Base-by-base conservation (phyloP, 2,329 filamentous ascomycete genomes). In the Byssochlamys sp. region DNA sequence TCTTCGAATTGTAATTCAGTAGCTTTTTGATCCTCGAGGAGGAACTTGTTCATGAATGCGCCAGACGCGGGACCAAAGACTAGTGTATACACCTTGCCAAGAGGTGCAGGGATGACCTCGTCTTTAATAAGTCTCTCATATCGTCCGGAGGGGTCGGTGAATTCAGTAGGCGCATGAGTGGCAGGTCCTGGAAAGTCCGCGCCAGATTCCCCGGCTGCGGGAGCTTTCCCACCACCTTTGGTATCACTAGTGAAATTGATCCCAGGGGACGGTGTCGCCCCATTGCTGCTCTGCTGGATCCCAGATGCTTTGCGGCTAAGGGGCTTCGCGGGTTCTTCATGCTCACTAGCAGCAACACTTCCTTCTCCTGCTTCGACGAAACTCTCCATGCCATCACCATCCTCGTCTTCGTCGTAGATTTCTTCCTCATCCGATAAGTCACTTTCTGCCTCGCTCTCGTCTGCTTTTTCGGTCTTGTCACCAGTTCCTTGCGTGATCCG, bases 31-130 rank as follows among this genome's bases (percentile, higher is more conserved):
- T 96, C 90, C 25, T 85, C 85, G 0, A 88, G 80, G 51, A 99
- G 78, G 81, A 90, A 97, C 66, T 90, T 94, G 11, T 82, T 80
- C 84, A 99, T 91, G 75, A 91, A 99, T 0, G 81, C 77, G 4
- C 84, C 82, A 1, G 91, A 96, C 1, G 80, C 82, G 2, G 88
- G 83, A 0, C 95, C 94, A 67, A 96, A 99, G 64, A 96, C 81
- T 57, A 96, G 76, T 61, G 84, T 88, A 72, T 95, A 99, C 29
- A 97, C 85, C 70, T 96, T 95, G 55, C 94, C 94, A 1, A 99
- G 77, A 0, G 94, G 94, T 1, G 92, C 94, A 0, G 87, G 81
- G 54, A 99, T 87, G 3, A 88, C 78, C 50, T 96, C 92, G 71
- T 99, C 92, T 52, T 88, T 91, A 48, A 96, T 78, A 2, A 89